Conservation (phyloP, 148 eudicot genomes). For the Chenopodium album region DNA sequence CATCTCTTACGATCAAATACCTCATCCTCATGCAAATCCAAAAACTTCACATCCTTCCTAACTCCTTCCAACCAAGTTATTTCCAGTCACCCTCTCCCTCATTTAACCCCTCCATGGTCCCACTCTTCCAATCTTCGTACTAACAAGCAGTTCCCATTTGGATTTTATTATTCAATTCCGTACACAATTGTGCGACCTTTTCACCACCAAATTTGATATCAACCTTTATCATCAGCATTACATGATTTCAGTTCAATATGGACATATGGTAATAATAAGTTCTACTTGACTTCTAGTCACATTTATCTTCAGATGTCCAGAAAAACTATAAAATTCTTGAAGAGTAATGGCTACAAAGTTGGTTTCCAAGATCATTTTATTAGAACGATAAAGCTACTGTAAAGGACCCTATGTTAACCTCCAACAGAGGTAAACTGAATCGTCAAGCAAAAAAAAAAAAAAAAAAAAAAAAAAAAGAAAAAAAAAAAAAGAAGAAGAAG, state of each 20-base stretch:
- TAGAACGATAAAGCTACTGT: not conserved
- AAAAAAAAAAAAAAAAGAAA: too few species aligned
- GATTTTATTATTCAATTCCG: not conserved
- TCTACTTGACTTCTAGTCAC: not conserved
- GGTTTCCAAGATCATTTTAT: not conserved
- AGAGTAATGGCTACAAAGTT: not conserved
- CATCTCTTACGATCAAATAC: too few species aligned
- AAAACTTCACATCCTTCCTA: too few species aligned
- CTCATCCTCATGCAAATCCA: too few species aligned
- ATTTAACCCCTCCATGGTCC: too few species aligned
- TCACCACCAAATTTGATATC: not conserved
- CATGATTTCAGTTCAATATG: not conserved
- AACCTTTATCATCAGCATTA: not conserved
- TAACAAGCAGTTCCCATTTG: not conserved
- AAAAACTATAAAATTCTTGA: too few species aligned
- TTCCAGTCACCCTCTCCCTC: too few species aligned
- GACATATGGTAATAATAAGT: not conserved
- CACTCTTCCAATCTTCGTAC: not conserved
- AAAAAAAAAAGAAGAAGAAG: not conserved
- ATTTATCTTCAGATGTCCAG: not conserved
- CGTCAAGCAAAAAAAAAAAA: too few species aligned
- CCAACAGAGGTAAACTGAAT: too few species aligned
- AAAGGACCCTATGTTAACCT: not conserved
- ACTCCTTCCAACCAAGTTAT: too few species aligned
- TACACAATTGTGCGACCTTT: not conserved